Evolutionary conservation across 805 yeast species (phyloP).

Genomic region (Kodamaea laetipori): DNA sequence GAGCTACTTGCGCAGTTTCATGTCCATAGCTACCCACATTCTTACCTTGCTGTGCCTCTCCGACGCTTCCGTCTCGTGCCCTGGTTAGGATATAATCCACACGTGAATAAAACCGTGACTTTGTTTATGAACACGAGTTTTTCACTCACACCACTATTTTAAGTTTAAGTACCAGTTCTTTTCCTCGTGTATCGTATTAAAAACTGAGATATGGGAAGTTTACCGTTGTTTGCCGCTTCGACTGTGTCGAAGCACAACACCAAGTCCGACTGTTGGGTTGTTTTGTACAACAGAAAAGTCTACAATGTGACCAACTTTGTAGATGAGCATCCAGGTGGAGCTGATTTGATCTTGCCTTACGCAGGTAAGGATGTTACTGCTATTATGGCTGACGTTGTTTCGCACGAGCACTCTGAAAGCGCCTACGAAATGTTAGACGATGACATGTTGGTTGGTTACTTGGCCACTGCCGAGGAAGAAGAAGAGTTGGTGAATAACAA

Average conservation of each 20-base stretch:
- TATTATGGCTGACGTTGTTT: slow-evolving; percentile 68
- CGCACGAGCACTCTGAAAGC: slow-evolving; percentile 80
- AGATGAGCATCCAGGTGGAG: slow-evolving; percentile 74
- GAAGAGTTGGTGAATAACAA: slow-evolving; percentile 64
- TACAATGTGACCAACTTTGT: slow-evolving; percentile 78
- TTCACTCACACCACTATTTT: slow-evolving; percentile 6
- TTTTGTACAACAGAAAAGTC: slow-evolving; percentile 74
- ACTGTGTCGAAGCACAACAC: slow-evolving; percentile 57
- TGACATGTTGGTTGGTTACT: slow-evolving; percentile 72
- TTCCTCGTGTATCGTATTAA: background rate
- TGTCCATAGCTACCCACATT: too few relatives aligned
- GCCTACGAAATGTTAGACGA: slow-evolving; percentile 89
- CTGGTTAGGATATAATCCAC: too few relatives aligned
- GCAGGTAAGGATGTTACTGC: slow-evolving; percentile 68
- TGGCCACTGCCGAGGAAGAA: slow-evolving; percentile 82
- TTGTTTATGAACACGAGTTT: background rate
- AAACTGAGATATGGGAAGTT: slow-evolving; percentile 16
- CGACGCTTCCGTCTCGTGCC: too few relatives aligned
- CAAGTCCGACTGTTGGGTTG: slow-evolving; percentile 72
- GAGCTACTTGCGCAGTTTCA: too few relatives aligned
- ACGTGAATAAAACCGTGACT: slow-evolving; percentile 5
- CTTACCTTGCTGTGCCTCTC: too few relatives aligned
- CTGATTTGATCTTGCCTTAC: slow-evolving; percentile 55
- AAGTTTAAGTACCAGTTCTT: background rate
- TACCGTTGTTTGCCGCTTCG: slow-evolving; percentile 62